Evolutionary conservation across 1,139 yeast genomes (phyloP).

Genomic region (Suhomyces coccinellae): DNA sequence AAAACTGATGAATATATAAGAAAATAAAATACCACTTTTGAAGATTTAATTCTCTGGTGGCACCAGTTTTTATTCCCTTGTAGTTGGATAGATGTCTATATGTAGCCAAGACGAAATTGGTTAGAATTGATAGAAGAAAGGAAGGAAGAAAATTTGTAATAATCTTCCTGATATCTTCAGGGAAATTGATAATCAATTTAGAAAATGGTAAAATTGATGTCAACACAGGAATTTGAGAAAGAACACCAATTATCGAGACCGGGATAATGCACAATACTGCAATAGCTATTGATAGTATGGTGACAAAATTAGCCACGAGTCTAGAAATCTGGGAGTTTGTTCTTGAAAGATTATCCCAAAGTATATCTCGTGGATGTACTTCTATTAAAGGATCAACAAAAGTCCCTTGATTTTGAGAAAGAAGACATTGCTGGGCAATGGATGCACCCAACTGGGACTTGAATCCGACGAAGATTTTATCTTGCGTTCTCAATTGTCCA

Average conservation of each 20-base stretch:
- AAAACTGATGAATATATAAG: slow-evolving; percentile 74
- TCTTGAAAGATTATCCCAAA: slow-evolving; percentile 55
- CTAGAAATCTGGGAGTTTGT: slow-evolving; percentile 33
- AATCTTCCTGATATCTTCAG: slow-evolving; percentile 51
- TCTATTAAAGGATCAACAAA: slow-evolving; percentile 48
- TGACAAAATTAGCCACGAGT: slow-evolving; percentile 43
- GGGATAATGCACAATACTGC: slow-evolving; percentile 68
- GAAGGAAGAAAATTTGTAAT: slow-evolving; percentile 64
- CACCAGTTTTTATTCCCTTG: slow-evolving; percentile 56
- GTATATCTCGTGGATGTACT: slow-evolving; percentile 56
- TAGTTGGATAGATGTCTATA: slow-evolving; percentile 51
- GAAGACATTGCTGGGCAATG: slow-evolving; percentile 54
- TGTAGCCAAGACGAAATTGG: slow-evolving; percentile 53
- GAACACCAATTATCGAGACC: slow-evolving; percentile 65
- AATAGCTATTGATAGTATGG: slow-evolving; percentile 43
- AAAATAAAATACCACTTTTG: slow-evolving; percentile 71
- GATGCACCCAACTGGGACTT: slow-evolving; percentile 48
- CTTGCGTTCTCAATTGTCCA: slow-evolving; percentile 24
- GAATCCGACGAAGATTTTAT: slow-evolving; percentile 57
- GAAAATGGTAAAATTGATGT: slow-evolving; percentile 56
- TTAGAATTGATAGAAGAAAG: slow-evolving; percentile 54
- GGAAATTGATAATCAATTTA: slow-evolving; percentile 52
- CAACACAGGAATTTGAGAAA: slow-evolving; percentile 63
- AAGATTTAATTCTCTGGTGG: slow-evolving; percentile 57
- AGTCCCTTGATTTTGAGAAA: slow-evolving; percentile 43